phyloP scores from a whole-genome alignment of 345 rosid genomes.

The Hypericum androsaemum region DNA sequence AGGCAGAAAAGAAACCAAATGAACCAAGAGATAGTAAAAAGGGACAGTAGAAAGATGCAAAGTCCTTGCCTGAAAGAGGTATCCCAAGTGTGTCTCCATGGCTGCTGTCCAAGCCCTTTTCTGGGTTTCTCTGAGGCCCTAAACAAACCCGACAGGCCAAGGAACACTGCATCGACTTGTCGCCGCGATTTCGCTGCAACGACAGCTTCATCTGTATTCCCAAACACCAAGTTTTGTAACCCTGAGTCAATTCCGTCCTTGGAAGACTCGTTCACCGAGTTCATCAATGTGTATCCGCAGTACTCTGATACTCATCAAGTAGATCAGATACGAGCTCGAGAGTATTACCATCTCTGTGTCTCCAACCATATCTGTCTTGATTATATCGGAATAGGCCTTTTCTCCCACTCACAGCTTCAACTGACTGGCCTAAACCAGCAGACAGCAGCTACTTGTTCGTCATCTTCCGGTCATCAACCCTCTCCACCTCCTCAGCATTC shows the following conservation, averaged over 20 bases:
- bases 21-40: background rate
- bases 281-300: conserved; percentile 55
- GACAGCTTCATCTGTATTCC: conserved; percentile 57
- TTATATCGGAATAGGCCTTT: conserved; percentile 81
- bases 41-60: conserved; percentile 24
- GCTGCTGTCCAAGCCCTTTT: conserved; percentile 53
- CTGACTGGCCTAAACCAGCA: conserved; percentile 33
- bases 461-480: conserved; percentile 18
- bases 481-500: conserved; percentile 19
- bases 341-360: conserved; percentile 55
- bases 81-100: conserved; percentile 38
- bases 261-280: conserved; percentile 46
- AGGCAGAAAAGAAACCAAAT: conserved; percentile 8
- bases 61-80: conserved; percentile 32
- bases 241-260: conserved; percentile 75
- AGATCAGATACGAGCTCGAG: conserved; percentile 54
- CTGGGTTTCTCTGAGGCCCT: conserved; percentile 27
- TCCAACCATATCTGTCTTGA: conserved; percentile 75
- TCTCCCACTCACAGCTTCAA: conserved; percentile 63
- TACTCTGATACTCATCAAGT: conserved; percentile 43
- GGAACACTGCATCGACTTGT: conserved; percentile 43
- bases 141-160: conserved; percentile 20
- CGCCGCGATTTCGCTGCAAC: conserved; percentile 57
- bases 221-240: conserved; percentile 58
- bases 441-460: conserved; percentile 21